Evolutionary conservation across 495 filamentous ascomycete genomes (phyloP), one percentile per base, ranked within the genome.

Genomic region (Talaromyces nanjingensis): DNA sequence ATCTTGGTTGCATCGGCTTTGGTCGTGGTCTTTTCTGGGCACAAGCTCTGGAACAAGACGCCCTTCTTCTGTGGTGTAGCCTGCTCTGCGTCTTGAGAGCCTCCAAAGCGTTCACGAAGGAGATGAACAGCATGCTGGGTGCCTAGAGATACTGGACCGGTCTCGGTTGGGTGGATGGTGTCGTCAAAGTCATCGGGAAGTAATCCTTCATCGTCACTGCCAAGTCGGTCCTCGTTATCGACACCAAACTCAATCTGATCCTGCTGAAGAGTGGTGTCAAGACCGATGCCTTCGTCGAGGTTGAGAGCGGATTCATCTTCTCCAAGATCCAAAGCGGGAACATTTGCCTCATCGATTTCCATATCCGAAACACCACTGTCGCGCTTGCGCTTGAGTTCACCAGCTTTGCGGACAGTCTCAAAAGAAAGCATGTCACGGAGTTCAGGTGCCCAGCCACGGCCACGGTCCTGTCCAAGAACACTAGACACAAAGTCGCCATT

Each of bases 121-220:
- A 98, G 86, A 74, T 98, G 94, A 20, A 98, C 94, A 31, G 94
- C 94, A 68, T 96, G 91, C 76, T 93, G 92, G 52, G 96, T 98
- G 64, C 91, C 91, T 39, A 92, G 73, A 0, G 93, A 96, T 18
- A 96, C 87, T 2, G 91, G 89, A 9, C 91, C 91, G 68, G 85
- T 87, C 65, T 96, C 91, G 12, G 87, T 84, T 24, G 91, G 90
- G 67, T 92, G 86, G 6, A 91, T 82, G 27, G 91, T 96, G 33
- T 91, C 90, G 66, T 97, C 92, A 66, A 94, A 89, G 16, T 82
- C 75, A n/a, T 82, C 79, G 49, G 73, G 45, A 27, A 74, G 67
- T 66, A 77, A 77, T 7, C 73, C 81, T 29, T 85, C 81, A 45
- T 87, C 85, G n/a, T 86, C 83, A 58, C 73, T 82, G 66, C 79